Evolutionary conservation across 352 stramenopile genomes (phyloP).

Genomic region (Pythium plurisporium): DNA sequence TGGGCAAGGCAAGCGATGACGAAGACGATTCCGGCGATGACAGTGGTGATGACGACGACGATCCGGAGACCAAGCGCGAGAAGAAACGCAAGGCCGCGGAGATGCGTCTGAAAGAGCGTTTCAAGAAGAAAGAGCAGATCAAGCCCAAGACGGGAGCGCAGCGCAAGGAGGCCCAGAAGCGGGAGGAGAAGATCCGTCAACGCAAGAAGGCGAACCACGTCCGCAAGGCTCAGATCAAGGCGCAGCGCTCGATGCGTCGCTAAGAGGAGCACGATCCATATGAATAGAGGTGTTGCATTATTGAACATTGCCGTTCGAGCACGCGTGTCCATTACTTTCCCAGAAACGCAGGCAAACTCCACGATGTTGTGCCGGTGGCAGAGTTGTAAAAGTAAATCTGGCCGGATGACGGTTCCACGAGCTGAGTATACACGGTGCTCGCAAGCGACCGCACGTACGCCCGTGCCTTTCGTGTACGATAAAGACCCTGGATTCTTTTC

Average conservation of each 20-base stretch:
- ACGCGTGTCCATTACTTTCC: too few species aligned
- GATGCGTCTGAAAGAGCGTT: conserved; percentile 70
- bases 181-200: conserved; percentile 77
- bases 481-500: conserved; percentile 51
- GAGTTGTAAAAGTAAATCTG: conserved; percentile 54
- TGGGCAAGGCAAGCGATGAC: conserved; percentile 45
- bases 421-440: conserved; percentile 31
- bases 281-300: neutral
- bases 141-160: conserved; percentile 69
- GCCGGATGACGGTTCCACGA: conserved; percentile 43
- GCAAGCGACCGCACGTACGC: conserved; percentile 34
- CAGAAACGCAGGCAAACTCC: conserved; percentile 44
- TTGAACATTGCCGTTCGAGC: too few species aligned
- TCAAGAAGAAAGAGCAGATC: conserved; percentile 80
- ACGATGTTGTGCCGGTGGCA: conserved; percentile 47
- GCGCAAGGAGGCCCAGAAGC: conserved; percentile 69
- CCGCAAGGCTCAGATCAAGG: conserved; percentile 51
- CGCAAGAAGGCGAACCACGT: conserved; percentile 78
- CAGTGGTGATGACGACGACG: conserved; percentile 24
- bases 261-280: conserved; percentile 2
- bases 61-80: conserved; percentile 14
- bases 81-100: conserved; percentile 69
- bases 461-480: conserved; percentile 45
- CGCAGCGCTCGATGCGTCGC: conserved; percentile 26
- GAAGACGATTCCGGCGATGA: conserved; percentile 3